phyloP scores from a whole-genome alignment of 257 asterid genomes.

The Craterostigma plantagineum region DNA sequence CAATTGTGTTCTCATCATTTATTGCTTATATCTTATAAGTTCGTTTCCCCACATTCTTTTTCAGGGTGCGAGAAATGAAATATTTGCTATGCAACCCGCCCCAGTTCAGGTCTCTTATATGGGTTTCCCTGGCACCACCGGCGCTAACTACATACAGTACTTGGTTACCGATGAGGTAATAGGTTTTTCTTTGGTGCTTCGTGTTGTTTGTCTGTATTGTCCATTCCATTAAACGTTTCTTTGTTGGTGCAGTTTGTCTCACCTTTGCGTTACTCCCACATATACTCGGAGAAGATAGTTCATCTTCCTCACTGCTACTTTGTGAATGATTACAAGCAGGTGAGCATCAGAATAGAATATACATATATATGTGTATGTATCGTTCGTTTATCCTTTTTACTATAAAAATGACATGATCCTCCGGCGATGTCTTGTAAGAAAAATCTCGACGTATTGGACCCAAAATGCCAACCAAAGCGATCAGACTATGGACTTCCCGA shows the following conservation, averaged over 20 bases:
- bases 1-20: not conserved
- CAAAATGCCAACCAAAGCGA: conserved; percentile 58
- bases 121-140: conserved; percentile 99
- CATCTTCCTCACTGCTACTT: conserved; percentile 96
- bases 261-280: conserved; percentile 56
- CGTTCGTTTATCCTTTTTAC: too few species aligned
- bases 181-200: not conserved
- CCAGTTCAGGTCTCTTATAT: conserved; percentile 98
- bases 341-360: conserved; percentile 13
- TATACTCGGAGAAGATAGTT: conserved; percentile 90
- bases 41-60: conserved; percentile 8
- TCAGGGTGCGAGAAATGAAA: conserved; percentile 99
- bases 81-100: conserved; percentile 99
- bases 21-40: conserved; percentile 6
- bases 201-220: not conserved
- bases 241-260: conserved; percentile 68
- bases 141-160: conserved; percentile 83
- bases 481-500: conserved; percentile 93
- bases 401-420: too few species aligned
- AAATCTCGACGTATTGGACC: conserved; percentile 85
- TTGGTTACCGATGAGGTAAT: conserved; percentile 91
- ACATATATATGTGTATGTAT: too few species aligned
- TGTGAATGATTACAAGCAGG: conserved; percentile 97
- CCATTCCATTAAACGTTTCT: not conserved
- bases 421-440: conserved; percentile 22